Conservation (phyloP, 2,329 filamentous ascomycete species). For the Microcera coccophila region DNA sequence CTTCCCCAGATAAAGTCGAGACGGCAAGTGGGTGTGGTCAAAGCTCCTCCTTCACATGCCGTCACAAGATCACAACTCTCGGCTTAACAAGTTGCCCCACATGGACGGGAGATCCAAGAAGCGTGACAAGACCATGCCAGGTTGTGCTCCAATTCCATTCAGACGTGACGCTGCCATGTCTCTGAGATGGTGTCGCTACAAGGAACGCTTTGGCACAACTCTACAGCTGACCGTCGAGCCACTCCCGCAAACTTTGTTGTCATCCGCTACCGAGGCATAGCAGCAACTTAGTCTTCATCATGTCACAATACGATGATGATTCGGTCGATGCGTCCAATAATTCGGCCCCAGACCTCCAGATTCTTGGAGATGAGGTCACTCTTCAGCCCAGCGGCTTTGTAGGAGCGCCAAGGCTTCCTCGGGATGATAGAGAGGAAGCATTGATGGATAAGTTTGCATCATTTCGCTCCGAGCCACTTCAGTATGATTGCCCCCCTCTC, state of each 20-base stretch:
- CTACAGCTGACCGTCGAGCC: conserved; percentile 16
- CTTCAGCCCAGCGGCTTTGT: conserved; percentile 70
- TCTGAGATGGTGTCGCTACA: conserved; percentile 19
- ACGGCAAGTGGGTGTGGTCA: no score
- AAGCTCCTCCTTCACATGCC: conserved; percentile 26
- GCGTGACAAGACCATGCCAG: conserved; percentile 8
- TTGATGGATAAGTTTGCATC: conserved; percentile 80
- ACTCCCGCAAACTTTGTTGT: conserved; percentile 5
- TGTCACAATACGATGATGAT: conserved; percentile 29
- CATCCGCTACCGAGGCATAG: conserved; percentile 5
- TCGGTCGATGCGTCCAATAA: conserved; percentile 27
- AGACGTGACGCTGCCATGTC: conserved; percentile 7
- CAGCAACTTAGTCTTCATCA: conserved; percentile 13
- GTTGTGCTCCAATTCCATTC: conserved; percentile 1
- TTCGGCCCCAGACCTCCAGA: conserved; percentile 71
- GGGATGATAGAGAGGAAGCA: conserved; percentile 59
- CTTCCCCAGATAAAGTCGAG: conserved; percentile 6
- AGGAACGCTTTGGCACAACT: conserved; percentile 2
- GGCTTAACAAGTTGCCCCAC: conserved; percentile 22
- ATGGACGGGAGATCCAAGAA: conserved; percentile 15
- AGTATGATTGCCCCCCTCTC: conserved; percentile 37
- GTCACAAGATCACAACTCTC: conserved; percentile 10
- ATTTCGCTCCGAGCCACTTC: conserved; percentile 68
- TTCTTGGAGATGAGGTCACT: conserved; percentile 69
- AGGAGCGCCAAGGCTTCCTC: conserved; percentile 42